Percentiles rank a stretch among this genome's conserved stretches.
Evolutionary conservation across 495 filamentous ascomycete genomes (phyloP).

Genomic region (Xylaria acuta): DNA sequence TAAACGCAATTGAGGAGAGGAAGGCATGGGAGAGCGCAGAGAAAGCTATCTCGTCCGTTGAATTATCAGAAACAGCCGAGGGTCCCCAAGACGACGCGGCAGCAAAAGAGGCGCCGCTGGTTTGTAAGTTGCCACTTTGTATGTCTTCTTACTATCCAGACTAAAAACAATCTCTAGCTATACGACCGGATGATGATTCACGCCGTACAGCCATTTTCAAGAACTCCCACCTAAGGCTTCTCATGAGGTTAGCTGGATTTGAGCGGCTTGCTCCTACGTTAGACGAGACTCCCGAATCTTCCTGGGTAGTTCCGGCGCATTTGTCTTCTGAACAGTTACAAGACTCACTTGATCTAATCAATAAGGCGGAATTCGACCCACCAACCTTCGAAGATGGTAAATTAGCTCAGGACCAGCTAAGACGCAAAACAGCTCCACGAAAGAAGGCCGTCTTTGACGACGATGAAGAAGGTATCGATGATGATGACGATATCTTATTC

Average conservation of each 20-base stretch:
- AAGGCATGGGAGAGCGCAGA: slow-evolving; percentile 79
- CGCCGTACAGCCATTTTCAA: slow-evolving; percentile 80
- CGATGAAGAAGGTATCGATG: slow-evolving; percentile 63
- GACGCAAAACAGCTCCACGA: slow-evolving; percentile 64
- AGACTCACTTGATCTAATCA: slow-evolving; percentile 65
- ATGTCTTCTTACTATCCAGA: neutral
- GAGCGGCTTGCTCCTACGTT: slow-evolving; percentile 66
- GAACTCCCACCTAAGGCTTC: slow-evolving; percentile 86
- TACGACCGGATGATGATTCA: slow-evolving; percentile 72
- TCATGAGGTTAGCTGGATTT: slow-evolving; percentile 79
- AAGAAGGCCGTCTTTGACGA: slow-evolving; percentile 66
- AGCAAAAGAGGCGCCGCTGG: slow-evolving; percentile 46
- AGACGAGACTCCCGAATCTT: slow-evolving; percentile 72
- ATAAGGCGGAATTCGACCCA: slow-evolving; percentile 74
- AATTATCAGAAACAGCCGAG: slow-evolving; percentile 34
- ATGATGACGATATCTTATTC: slow-evolving; percentile 67
- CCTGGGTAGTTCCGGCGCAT: slow-evolving; percentile 78
- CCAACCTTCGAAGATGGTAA: slow-evolving; percentile 71
- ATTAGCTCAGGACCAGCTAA: slow-evolving; percentile 76
- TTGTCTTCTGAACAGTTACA: slow-evolving; percentile 67
- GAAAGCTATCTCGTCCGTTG: slow-evolving; percentile 54
- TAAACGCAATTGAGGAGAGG: slow-evolving; percentile 72
- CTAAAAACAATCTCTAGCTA: slow-evolving; percentile 46
- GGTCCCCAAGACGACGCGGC: slow-evolving; percentile 47
- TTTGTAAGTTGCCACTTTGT: slow-evolving; percentile 47